Evolutionary conservation across 805 yeast genomes (phyloP).

Genomic region (Ogataea neopini): DNA sequence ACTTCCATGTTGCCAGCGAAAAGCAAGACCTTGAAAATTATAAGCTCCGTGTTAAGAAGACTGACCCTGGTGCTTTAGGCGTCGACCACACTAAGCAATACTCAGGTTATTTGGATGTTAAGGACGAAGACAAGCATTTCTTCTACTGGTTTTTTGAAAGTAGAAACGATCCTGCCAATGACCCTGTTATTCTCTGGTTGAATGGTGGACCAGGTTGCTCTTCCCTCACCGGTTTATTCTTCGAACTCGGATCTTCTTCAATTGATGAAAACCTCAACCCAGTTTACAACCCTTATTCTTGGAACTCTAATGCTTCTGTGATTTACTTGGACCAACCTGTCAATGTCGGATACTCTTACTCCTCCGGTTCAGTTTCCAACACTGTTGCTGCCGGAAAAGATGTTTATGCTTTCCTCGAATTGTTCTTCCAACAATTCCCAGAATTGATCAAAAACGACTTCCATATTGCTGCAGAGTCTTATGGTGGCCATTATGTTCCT

Average conservation of each 20-base stretch:
- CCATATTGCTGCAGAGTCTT: constrained; percentile 84
- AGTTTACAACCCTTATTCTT: constrained; percentile 76
- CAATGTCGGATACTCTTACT: constrained; percentile 87
- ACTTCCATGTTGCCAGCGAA: constrained; percentile 32
- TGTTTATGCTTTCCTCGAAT: constrained; percentile 77
- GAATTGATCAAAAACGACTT: constrained; percentile 57
- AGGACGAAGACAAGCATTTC: constrained; percentile 75
- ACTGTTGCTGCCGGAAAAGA: constrained; percentile 87
- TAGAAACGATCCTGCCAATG: constrained; percentile 80
- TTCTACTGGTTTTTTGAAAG: constrained; percentile 95
- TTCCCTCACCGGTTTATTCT: constrained; percentile 83
- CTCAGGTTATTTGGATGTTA: constrained; percentile 71
- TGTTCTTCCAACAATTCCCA: constrained; percentile 85
- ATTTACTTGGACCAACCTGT: constrained; percentile 94
- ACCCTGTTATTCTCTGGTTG: constrained; percentile 85
- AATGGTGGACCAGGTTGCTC: constrained; percentile 98
- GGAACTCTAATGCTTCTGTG: constrained; percentile 90
- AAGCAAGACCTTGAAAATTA: constrained; percentile 42
- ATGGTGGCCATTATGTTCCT: constrained; percentile 84
- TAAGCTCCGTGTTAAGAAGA: constrained; percentile 50
- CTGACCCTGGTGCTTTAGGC: constrained; percentile 51
- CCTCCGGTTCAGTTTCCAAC: constrained; percentile 58
- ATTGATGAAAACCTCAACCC: constrained; percentile 67
- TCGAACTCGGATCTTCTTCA: constrained; percentile 88
- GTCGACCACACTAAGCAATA: constrained; percentile 68